A percentile compares a stretch with the other conserved stretches of the same genome.
phyloP scores from a whole-genome alignment of 176 grass and related monocot genomes.

The Zea luxurians region DNA sequence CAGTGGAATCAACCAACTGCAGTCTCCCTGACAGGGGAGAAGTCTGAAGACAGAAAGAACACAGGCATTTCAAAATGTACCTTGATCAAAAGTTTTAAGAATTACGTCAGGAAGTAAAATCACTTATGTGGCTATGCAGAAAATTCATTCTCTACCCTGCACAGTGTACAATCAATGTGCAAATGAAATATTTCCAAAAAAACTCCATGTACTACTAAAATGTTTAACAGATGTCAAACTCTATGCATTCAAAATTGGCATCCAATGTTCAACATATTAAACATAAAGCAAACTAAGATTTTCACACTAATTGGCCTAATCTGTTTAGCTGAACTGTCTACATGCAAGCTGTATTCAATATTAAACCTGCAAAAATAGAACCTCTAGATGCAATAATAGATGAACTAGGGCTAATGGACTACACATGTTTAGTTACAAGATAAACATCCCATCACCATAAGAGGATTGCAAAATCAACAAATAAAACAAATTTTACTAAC shows the following conservation, averaged over 20 bases:
- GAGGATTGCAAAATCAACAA: background rate
- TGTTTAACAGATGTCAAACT: slow-evolving; percentile 7
- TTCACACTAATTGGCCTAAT: slow-evolving; percentile 12
- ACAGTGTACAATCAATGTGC: background rate
- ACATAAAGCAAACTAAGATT: background rate
- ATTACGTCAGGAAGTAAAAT: slow-evolving; percentile 17
- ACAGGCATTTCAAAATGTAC: slow-evolving; percentile 31
- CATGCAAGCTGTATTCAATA: slow-evolving; percentile 27
- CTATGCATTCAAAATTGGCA: background rate
- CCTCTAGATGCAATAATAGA: slow-evolving; percentile 9
- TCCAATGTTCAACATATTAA: background rate
- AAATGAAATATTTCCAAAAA: background rate
- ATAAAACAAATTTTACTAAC: background rate
- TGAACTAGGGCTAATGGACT: background rate
- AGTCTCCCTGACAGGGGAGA: slow-evolving; percentile 64
- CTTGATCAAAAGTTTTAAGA: slow-evolving; percentile 22
- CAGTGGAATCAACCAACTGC: slow-evolving; percentile 86
- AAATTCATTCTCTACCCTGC: background rate
- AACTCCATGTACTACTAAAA: slow-evolving; percentile 4
- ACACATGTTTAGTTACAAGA: background rate
- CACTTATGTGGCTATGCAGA: background rate
- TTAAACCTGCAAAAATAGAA: slow-evolving; percentile 14
- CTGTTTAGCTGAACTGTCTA: background rate
- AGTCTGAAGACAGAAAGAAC: slow-evolving; percentile 53
- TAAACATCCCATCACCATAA: background rate